Base-by-base conservation (phyloP, 352 stramenopile species). In the Phytophthora citricola region DNA sequence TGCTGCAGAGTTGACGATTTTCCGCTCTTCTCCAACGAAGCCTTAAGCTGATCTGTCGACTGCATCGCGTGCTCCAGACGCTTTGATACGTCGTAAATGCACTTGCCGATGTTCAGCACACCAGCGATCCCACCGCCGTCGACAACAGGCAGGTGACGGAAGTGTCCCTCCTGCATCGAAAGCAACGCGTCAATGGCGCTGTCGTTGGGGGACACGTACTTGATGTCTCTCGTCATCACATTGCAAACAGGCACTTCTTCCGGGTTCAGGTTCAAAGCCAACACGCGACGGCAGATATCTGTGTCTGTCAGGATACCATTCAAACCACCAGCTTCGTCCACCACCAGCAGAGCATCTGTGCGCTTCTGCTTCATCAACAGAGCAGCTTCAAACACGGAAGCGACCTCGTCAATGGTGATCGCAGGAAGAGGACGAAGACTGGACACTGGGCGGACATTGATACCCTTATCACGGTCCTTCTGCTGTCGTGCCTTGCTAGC, bases 31-130 rank as follows among this genome's bases (percentile, higher is more conserved):
- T 94, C 85, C 12, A 95, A 65, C 1, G 85, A 93, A 20, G 86
- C 81, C 67, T 95, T 93, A 12, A 97, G 66, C 61, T 94, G 82
- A 46, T 97, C 85, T 3, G 83, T 94, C 1, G 89, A 95, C 50
- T 90, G 71, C 31, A 79, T 93, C 5, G 86, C 89, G 49, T 94
- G 91, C 65, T 99, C 97, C 3, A 99, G 83, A 6, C 98, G 97
- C 67, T 93, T 94, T 3, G 98, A 99, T 0, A 98, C 97, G 66
- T 99, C 97, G 78, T 99, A 98, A 51, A 99, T 88, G 62, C 98
- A 99, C 63, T 99, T 98, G 14, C 96, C 97, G 79, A 99, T 99
- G 79, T 99, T 98, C 29, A 99, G 75, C 29, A 99, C 78, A 51
- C 98, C 98, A 15, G 96, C 93, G 32, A 99, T 97, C 20, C 70